Evolutionary conservation across 2,329 filamentous ascomycete species (phyloP).

Genomic region (Penicillium sp.): DNA sequence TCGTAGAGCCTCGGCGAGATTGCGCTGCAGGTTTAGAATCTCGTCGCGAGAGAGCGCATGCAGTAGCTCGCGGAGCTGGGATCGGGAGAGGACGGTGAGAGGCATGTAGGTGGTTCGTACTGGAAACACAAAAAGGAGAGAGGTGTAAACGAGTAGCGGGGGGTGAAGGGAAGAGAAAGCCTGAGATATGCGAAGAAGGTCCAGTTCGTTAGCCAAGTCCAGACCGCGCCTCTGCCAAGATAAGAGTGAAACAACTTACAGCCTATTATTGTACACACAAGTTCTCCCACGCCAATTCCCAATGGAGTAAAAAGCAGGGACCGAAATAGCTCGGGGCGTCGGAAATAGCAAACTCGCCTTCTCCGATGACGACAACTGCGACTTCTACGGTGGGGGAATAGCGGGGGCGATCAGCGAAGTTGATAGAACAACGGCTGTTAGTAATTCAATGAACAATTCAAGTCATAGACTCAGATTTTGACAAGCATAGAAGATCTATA

Average conservation of each 20-base stretch:
- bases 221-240: conserved; percentile 6
- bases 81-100: conserved; percentile 59
- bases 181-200: conserved; percentile 3
- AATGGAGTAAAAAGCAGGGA: not conserved
- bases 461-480: not conserved
- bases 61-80: conserved; percentile 57
- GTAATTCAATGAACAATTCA: not conserved
- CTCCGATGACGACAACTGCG: conserved; percentile 5
- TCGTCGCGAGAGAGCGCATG: conserved; percentile 58
- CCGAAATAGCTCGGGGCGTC: conserved; percentile 2
- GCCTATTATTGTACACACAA: not conserved
- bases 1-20: conserved; percentile 60
- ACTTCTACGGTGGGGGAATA: conserved; percentile 5
- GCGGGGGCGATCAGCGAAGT: conserved; percentile 4
- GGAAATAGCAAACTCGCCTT: not conserved
- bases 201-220: conserved; percentile 6
- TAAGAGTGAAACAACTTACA: conserved; percentile 3
- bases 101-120: conserved; percentile 48
- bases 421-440: not conserved
- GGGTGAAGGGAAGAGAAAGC: conserved; percentile 1
- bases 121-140: not conserved
- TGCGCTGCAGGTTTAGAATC: conserved; percentile 57
- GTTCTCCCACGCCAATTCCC: not conserved
- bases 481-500: not conserved
- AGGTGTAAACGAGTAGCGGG: not conserved